Evolutionary conservation across 495 filamentous ascomycete species (phyloP).

Genomic region (Penicillium pulvis): DNA sequence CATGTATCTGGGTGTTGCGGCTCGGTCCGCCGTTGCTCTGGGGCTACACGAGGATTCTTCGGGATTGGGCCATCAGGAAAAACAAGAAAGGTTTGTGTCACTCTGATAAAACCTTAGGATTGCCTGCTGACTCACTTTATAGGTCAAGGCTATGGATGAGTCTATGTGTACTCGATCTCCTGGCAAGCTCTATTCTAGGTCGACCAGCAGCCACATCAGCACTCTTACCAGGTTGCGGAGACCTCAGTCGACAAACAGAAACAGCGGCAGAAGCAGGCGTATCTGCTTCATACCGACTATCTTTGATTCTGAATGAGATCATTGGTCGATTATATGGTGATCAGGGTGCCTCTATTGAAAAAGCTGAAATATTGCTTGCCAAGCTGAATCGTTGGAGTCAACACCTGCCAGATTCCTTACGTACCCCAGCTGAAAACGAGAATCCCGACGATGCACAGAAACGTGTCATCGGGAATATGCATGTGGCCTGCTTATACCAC

Average conservation of each 20-base stretch:
- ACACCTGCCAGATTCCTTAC: conserved; percentile 30
- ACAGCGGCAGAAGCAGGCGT: conserved; percentile 19
- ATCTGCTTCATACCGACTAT: conserved; percentile 39
- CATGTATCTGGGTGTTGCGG: conserved; percentile 51
- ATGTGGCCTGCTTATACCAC: conserved; percentile 46
- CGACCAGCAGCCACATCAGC: conserved; percentile 39
- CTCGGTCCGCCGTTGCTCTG: conserved; percentile 44
- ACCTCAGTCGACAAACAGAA: conserved; percentile 5
- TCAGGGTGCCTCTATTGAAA: conserved; percentile 34
- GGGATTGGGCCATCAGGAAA: conserved; percentile 16
- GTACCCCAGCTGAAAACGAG: conserved; percentile 20
- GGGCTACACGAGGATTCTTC: conserved; percentile 38
- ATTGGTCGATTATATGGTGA: conserved; percentile 35
- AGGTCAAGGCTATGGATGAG: conserved; percentile 47
- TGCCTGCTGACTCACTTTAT: neutral
- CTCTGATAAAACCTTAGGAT: neutral
- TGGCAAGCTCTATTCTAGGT: conserved; percentile 47
- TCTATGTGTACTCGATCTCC: conserved; percentile 44
- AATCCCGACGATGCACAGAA: conserved; percentile 26
- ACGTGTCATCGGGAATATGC: conserved; percentile 40
- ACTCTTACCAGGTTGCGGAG: conserved; percentile 26
- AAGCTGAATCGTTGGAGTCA: conserved; percentile 42
- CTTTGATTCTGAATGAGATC: conserved; percentile 40
- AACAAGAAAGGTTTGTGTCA: conserved; percentile 27
- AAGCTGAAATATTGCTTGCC: conserved; percentile 36